These are phyloP conservation scores for Fusarium tupiense DNA, from an alignment of 2,329 filamentous ascomycete genomes.

Conservation along the genomic window DNA sequence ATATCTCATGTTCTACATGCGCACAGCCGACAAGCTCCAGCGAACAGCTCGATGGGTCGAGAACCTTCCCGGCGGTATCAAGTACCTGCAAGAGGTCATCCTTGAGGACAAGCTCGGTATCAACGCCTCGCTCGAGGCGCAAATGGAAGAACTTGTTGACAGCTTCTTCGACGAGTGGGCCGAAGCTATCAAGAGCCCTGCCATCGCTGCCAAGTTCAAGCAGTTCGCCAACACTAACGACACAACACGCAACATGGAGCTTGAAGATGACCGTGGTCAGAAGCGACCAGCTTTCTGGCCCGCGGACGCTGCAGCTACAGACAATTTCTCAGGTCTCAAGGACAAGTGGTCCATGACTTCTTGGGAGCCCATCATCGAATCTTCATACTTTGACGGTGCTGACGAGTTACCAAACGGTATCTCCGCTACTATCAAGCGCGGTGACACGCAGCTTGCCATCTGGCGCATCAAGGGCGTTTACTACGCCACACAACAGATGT, in stretches of 20 bases:
- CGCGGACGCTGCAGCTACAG: conserved; percentile 68
- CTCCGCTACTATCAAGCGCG: conserved; percentile 81
- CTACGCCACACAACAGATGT: conserved; percentile 94
- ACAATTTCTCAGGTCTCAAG: conserved; percentile 76
- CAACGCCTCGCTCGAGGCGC: conserved; percentile 81
- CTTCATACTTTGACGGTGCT: conserved; percentile 72
- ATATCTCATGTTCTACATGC: conserved; percentile 93
- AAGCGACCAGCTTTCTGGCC: conserved; percentile 81
- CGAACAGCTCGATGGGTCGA: conserved; percentile 91
- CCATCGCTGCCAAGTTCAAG: conserved; percentile 73
- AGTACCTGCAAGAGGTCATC: conserved; percentile 83
- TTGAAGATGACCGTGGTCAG: conserved; percentile 77
- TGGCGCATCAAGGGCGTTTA: conserved; percentile 84
- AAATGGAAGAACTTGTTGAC: conserved; percentile 87
- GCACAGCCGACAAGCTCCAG: conserved; percentile 89
- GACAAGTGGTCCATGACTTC: conserved; percentile 68
- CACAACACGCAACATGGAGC: conserved; percentile 74
- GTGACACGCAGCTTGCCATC: conserved; percentile 88
- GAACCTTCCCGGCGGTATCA: conserved; percentile 81
- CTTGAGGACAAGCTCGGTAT: conserved; percentile 89
- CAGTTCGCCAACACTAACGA: conserved; percentile 88
- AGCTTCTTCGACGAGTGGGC: conserved; percentile 94
- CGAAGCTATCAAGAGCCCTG: conserved; percentile 77
- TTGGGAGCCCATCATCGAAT: conserved; percentile 84
- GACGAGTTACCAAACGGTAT: conserved; percentile 75